Percentiles rank a stretch among this genome's conserved stretches.
phyloP scores from a whole-genome alignment of 495 filamentous ascomycete genomes.

The Sphaerosporella brunnea region DNA sequence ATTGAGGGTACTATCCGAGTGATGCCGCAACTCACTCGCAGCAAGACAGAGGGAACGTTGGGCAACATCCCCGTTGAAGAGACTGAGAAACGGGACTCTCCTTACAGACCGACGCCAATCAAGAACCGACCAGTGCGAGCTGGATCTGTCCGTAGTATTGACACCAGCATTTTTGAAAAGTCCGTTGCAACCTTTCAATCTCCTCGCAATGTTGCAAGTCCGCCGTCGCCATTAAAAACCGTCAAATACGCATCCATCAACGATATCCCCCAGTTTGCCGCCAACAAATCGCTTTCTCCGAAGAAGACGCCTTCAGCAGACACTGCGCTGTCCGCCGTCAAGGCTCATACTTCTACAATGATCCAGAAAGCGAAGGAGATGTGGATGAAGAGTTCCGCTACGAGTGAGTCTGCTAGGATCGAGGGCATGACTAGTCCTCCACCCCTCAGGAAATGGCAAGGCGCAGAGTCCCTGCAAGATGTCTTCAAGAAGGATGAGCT shows the following conservation, averaged over 20 bases:
- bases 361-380: slow-evolving; percentile 25
- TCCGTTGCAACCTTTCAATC: background rate
- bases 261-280: slow-evolving; percentile 6
- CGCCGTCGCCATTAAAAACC: slow-evolving; percentile 4
- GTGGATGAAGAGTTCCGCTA: slow-evolving; percentile 43
- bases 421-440: slow-evolving; percentile 20
- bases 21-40: slow-evolving; percentile 7
- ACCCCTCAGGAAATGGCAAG: slow-evolving; percentile 33
- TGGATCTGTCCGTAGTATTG: slow-evolving; percentile 1
- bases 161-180: background rate
- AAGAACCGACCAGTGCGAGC: background rate
- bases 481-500: slow-evolving; percentile 5
- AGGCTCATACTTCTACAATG: slow-evolving; percentile 21
- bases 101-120: background rate
- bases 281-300: background rate
- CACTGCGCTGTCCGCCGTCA: slow-evolving; percentile 20
- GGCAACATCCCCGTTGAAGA: background rate
- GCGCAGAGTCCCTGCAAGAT: slow-evolving; percentile 14
- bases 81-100: background rate
- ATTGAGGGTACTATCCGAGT: background rate
- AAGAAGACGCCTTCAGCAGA: slow-evolving; percentile 6
- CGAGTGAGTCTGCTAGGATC: slow-evolving; percentile 19
- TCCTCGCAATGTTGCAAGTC: slow-evolving; percentile 1
- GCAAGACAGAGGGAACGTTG: slow-evolving; percentile 11
- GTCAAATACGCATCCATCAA: background rate